Evolutionary conservation across 75 land plant species (phyloP), one percentile per base, ranked within the genome.

Genomic region (Cupressus sempervirens): DNA sequence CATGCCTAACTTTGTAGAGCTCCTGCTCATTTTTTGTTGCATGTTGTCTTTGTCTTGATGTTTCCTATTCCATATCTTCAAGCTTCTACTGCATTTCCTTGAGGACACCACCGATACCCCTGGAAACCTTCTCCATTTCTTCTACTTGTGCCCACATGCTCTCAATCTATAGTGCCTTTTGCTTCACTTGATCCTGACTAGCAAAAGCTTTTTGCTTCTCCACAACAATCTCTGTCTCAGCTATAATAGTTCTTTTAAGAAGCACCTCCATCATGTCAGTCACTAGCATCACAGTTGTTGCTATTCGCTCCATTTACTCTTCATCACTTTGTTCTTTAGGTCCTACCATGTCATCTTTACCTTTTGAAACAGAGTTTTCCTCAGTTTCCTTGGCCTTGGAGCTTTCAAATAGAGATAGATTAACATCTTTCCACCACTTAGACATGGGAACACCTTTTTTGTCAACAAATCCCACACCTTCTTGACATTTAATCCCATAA

Each of bases 11-110:
- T 74, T 90, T 91, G 65, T 56, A 89, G 75, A 96, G 94, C 88
- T 96, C 98, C 83, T 93, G 94, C 62, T 96, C 96, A 88, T 96
- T 96, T 79, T 96, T 93, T 83, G 91, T 88, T 83, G 96, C 96
- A 81, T 93, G 83, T 72, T 94, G 94, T 86, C 93, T 86, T 86
- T 96, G 98, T 56, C 93, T 89, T 20, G 88, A 89, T 43, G 96
- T 96, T 88, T 96, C 98, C 84, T 88, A 89, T 52, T 92, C 98
- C 93, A 96, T 92, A 84, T 92, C 95, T 84, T 94, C 98, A 50
- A 96, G 89, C 85, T 93, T 94, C 83, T 86, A 91, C 70, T 92
- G 86, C 96, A 96, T 94, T 84, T 96, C 95, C 86, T 87, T 92
- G 56, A 96, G 84, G 48, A 94, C 84, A 70, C 88, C 43, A 82